phyloP scores from a whole-genome alignment of 2,329 filamentous ascomycete species.

The Sphaceloma murrayae region DNA sequence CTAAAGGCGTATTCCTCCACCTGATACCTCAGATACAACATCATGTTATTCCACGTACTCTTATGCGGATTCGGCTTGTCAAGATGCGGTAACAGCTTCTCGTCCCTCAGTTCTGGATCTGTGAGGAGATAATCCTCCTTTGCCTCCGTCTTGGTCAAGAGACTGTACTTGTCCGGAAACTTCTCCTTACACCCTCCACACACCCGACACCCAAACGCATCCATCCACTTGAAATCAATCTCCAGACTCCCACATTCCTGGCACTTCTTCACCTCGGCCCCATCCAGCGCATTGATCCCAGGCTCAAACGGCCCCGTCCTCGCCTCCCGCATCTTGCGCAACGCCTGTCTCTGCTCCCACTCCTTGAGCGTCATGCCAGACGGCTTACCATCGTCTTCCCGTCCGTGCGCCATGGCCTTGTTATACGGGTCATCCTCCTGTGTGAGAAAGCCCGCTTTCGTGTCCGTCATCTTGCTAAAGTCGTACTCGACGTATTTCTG shows the following conservation, averaged over 20 bases:
- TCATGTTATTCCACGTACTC: constrained; percentile 96
- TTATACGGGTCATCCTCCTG: constrained; percentile 86
- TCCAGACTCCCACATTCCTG: constrained; percentile 74
- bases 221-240: constrained; percentile 93
- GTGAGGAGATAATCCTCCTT: constrained; percentile 92
- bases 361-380: constrained; percentile 81
- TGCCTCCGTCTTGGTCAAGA: constrained; percentile 94
- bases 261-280: constrained; percentile 56
- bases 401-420: constrained; percentile 54
- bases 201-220: constrained; percentile 64
- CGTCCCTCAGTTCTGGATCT: constrained; percentile 86
- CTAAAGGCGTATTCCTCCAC: constrained; percentile 88
- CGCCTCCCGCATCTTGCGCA: constrained; percentile 60
- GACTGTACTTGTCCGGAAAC: constrained; percentile 80
- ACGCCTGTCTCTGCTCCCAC: constrained; percentile 76
- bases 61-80: constrained; percentile 91
- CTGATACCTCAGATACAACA: constrained; percentile 87
- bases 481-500: constrained; percentile 95
- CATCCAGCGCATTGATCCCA: constrained; percentile 64
- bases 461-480: constrained; percentile 95
- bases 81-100: constrained; percentile 75
- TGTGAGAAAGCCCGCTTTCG: constrained; percentile 90
- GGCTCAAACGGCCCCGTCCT: constrained; percentile 82
- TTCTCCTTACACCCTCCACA: constrained; percentile 85
- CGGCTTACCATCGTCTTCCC: constrained; percentile 57